Percentiles rank a stretch among this genome's conserved stretches.
Conservation (phyloP, 768 basidiomycete genomes). For the Clavaria fumosa region DNA sequence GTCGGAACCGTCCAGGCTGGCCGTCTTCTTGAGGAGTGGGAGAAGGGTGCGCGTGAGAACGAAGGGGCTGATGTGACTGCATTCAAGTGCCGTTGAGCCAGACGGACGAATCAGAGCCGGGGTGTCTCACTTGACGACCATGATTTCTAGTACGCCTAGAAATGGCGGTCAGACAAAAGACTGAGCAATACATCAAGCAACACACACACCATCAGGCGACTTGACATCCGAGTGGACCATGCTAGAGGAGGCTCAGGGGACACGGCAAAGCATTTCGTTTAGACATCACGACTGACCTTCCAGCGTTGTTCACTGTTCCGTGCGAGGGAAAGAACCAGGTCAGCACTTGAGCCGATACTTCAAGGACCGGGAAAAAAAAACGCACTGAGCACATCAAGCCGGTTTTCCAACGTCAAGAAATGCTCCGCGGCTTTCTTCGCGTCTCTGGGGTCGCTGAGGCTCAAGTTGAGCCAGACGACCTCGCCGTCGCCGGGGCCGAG, state of each 20-base stretch:
- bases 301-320: conserved; percentile 48
- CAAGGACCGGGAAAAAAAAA: conserved; percentile 5
- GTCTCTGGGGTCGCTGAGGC: conserved; percentile 31
- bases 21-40: conserved; percentile 36
- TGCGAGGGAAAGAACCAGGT: too few species aligned
- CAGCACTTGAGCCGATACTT: neutral
- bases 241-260: neutral
- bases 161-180: neutral
- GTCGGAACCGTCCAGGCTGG: conserved; percentile 31
- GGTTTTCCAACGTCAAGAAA: conserved; percentile 31
- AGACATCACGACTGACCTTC: conserved; percentile 24
- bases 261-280: neutral
- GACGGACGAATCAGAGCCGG: neutral
- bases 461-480: conserved; percentile 34
- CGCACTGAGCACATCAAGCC: conserved; percentile 41
- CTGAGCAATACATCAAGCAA: conserved; percentile 6
- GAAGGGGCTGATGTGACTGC: conserved; percentile 38
- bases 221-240: conserved; percentile 7
- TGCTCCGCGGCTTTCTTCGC: conserved; percentile 34
- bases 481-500: conserved; percentile 29
- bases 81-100: neutral
- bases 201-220: conserved; percentile 8
- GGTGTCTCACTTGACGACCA: conserved; percentile 31
- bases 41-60: conserved; percentile 39
- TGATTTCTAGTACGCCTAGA: conserved; percentile 23